Base-by-base conservation (phyloP, 352 stramenopile species). In the Phytopythium oedochilum region DNA sequence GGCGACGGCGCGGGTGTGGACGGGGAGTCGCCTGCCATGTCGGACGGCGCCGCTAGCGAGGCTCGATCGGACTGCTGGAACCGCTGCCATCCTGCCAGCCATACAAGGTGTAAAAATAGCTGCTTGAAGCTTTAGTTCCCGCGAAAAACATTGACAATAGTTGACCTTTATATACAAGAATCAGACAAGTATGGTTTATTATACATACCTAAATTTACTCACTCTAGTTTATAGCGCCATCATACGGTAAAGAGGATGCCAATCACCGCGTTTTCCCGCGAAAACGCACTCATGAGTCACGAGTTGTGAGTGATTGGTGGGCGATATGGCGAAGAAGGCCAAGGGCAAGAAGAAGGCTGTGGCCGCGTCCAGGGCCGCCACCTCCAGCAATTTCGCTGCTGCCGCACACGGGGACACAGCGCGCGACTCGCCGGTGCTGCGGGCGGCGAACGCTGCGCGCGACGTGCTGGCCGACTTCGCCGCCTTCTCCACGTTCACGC, bases 391-490 rank as follows among this genome's bases (percentile, higher is more conserved):
- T 15, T 11, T 3, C 45, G 25, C 40, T 14, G 22, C 39, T 6
- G 22, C 10, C 14, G 23, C 23, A 5, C 15, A 48, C 20, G 42
- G 5, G 20, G 22, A 48, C 23, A 1, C 45, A 10, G 60, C 60
- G 39, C 25, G 34, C 40, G 40, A 38, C 26, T 20, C 35, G 48
- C 48, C 53, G 12, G 64, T 72, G 3, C 55, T 94, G 15, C 66
- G 61, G 17, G 67, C 65, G 3, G 82, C 78, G 22, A 92, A 92
- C 36, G 62, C 68, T 20, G 57, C 80, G 17, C 39, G 44, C 0
- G 74, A 94, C 55, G 76, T 92, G 31, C 78, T 88, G 59, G 47
- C 53, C 1, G 74, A 88, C 40, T 91, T 92, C 38, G 64, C 70
- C 34, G 62, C 70, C 4, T 91, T 94, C 57, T 59, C 60, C 6